Evolutionary conservation across 1,284 basidiomycete genomes (phyloP), one percentile per base, ranked within the genome.

Genomic region (Leccinum variabile): DNA sequence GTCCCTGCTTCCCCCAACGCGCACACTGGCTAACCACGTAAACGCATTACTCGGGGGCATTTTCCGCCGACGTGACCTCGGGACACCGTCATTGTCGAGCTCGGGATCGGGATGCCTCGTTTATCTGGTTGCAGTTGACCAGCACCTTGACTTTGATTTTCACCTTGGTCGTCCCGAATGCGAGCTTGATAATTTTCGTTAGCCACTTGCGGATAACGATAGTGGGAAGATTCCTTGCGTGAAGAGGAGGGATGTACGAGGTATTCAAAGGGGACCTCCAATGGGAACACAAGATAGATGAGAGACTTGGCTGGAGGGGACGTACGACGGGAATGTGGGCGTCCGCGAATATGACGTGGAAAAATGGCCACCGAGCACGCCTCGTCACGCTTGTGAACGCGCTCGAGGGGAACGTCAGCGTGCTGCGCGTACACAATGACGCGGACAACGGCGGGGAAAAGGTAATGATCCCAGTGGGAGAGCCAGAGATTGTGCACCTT

Each of bases 21-120:
- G 88, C 56, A 93, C 85, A 66, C 82, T 89, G 25, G 86, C 82
- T 61, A 92, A 71, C 91, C 91, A 93, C 3, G 83, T 81, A 44
- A 89, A 77, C 8, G 85, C 78, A 58, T 91, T 71, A 89, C 81
- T 14, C 80, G 77, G 10, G 80, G 77, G 44, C 81, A 82, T 63
- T 81, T 83, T 4, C 81, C 82, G 3, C 80, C 86, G 82, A 41
- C 85, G 80, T 68, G 81, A 81, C 87, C 89, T 84, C 49, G 84
- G 83, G 56, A 83, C 84, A 57, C 78, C 59, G 72, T 74, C 69
- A 70, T 75, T 11, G 68, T 69, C 30, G 71, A 59, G 13, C 62
- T 64, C 6, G 70, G 68, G 22, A 65, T 76, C 5, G 68, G 68
- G 9, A 71, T 59, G 2, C 67, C 28, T 37, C 61, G 68, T 39